These are phyloP conservation scores for Fusarium lateritium DNA, from an alignment of 2,329 filamentous ascomycete species.

Conservation along the genomic window DNA sequence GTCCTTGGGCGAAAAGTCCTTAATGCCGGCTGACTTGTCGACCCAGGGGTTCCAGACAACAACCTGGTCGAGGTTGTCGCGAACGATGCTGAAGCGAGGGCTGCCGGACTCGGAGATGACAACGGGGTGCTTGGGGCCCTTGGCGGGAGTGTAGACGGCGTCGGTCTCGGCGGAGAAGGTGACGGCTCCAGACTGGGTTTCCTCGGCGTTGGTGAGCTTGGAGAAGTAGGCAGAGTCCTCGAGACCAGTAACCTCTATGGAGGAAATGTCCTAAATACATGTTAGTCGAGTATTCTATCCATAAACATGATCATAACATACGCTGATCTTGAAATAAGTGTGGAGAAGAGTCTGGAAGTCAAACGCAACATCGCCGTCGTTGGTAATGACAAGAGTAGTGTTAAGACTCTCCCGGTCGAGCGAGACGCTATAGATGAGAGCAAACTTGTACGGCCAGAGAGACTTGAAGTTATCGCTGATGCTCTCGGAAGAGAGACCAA, in stretches of 20 bases:
- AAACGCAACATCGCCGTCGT: conserved; percentile 85
- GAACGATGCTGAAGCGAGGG: conserved; percentile 78
- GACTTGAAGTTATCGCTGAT: conserved; percentile 77
- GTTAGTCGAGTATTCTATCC: not conserved
- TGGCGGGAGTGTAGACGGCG: conserved; percentile 84
- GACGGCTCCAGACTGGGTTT: conserved; percentile 75
- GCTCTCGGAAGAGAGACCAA: conserved; percentile 84
- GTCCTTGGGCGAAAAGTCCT: conserved; percentile 89
- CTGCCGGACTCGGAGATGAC: conserved; percentile 74
- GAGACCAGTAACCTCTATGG: conserved; percentile 81
- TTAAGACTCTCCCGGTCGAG: conserved; percentile 81
- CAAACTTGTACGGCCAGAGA: conserved; percentile 90
- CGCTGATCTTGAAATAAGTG: conserved; percentile 87
- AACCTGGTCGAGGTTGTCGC: conserved; percentile 88
- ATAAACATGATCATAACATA: conserved; percentile 60
- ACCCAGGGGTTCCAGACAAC: conserved; percentile 99
- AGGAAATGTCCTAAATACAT: conserved; percentile 79
- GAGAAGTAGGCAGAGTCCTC: conserved; percentile 83
- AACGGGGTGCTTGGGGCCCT: conserved; percentile 71
- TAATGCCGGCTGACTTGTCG: conserved; percentile 85
- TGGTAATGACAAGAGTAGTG: conserved; percentile 89
- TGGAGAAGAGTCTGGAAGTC: conserved; percentile 95
- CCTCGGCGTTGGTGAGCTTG: conserved; percentile 80
- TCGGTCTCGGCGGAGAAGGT: conserved; percentile 86
- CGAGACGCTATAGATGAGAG: conserved; percentile 93